Percentiles rank a stretch among this genome's conserved stretches.
phyloP scores from a whole-genome alignment of 2,329 filamentous ascomycete species.

The Alternaria longipes region DNA sequence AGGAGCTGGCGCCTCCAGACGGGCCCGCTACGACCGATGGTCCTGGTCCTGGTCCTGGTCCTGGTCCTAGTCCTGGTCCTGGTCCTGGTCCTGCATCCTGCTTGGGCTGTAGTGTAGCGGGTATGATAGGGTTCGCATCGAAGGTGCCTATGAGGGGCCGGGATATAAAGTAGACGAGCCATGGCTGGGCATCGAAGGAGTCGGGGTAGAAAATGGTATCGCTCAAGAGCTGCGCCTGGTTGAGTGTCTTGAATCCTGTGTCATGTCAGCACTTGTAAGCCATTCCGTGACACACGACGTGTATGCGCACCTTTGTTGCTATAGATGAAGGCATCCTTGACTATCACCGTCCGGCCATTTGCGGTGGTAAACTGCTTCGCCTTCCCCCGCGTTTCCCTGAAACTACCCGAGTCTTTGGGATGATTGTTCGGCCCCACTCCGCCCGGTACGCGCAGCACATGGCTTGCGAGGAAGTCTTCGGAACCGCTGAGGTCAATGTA shows the following conservation, averaged over 20 bases:
- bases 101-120: slow-evolving; percentile 60
- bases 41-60: slow-evolving; percentile 6
- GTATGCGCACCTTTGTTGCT: slow-evolving; percentile 83
- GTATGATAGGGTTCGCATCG: slow-evolving; percentile 76
- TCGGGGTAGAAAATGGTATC: slow-evolving; percentile 91
- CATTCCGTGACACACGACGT: background rate
- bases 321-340: slow-evolving; percentile 92
- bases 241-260: slow-evolving; percentile 87
- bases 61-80: slow-evolving; percentile 7
- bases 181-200: slow-evolving; percentile 87
- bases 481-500: slow-evolving; percentile 84
- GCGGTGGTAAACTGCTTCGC: slow-evolving; percentile 92
- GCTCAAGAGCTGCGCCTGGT: slow-evolving; percentile 84
- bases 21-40: slow-evolving; percentile 22
- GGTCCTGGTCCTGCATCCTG: slow-evolving; percentile 17
- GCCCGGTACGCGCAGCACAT: slow-evolving; percentile 86
- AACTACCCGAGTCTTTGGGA: slow-evolving; percentile 61
- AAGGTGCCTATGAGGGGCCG: slow-evolving; percentile 84
- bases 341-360: slow-evolving; percentile 90
- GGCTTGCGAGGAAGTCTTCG: slow-evolving; percentile 95
- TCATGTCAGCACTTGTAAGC: slow-evolving; percentile 23
- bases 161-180: slow-evolving; percentile 97
- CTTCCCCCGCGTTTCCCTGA: slow-evolving; percentile 89
- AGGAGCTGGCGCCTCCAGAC: slow-evolving; percentile 41
- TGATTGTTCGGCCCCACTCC: slow-evolving; percentile 57